A percentile compares a stretch with the other conserved stretches of the same genome.
Conservation (phyloP, 192 early-diverging fungal species). For the Haplosporangium gracile region DNA sequence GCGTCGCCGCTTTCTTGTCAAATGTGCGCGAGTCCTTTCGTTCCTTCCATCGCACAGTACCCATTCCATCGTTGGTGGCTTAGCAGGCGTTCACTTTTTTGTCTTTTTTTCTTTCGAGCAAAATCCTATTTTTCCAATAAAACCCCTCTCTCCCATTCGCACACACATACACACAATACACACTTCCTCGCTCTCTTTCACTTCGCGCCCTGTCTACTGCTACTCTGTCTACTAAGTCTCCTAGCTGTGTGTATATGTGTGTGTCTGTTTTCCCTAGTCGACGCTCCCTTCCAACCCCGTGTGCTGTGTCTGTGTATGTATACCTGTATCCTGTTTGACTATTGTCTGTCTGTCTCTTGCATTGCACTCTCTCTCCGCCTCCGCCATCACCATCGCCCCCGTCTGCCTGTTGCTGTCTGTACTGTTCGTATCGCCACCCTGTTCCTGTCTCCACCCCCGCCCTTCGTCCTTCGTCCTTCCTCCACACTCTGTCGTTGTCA, state of each 20-base stretch:
- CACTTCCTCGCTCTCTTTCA: neutral
- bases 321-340: neutral
- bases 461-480: neutral
- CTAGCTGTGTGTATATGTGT: constrained; percentile 7
- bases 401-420: neutral
- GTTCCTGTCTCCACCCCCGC: too few relatives aligned
- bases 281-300: neutral
- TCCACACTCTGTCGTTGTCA: neutral
- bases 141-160: neutral
- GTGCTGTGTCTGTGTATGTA: neutral
- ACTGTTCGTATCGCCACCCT: neutral
- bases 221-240: neutral
- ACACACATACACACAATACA: neutral
- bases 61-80: neutral
- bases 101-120: neutral
- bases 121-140: neutral
- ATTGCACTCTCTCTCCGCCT: neutral
- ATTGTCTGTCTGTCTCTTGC: neutral
- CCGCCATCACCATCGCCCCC: neutral
- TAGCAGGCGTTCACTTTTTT: neutral
- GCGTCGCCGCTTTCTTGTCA: neutral
- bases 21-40: neutral
- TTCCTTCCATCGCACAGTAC: neutral
- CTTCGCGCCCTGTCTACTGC: neutral
- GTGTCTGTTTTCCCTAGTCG: neutral